Base-by-base conservation (phyloP, 768 basidiomycete genomes). In the Hericium alpestre region DNA sequence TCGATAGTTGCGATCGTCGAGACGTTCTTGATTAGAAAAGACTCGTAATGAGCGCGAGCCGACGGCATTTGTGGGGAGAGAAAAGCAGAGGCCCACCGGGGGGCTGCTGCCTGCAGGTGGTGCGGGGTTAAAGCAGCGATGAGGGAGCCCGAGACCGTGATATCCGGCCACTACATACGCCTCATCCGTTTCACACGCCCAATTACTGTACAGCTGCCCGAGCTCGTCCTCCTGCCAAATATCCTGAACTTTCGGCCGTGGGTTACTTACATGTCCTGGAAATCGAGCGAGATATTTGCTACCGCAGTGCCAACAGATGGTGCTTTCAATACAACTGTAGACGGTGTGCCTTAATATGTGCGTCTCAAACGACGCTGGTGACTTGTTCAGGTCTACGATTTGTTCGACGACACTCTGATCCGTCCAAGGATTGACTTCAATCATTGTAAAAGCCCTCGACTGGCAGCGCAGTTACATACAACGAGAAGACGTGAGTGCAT, bases 1-100 rank as follows among this genome's bases (percentile, higher is more conserved):
- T 98, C 95, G 63, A 97, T 72, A n/a, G 84, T 81, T 18, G 87
- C 84, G 53, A 97, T 89, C 20, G 89, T 84, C 1, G 86, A 83
- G 22, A 89, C 83, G 72, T 97, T 96, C 56, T 84, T 79, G 57
- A 96, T 73, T 58, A 96, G 77, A 65, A 93, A 89, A 25, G 79
- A 71, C 67, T 94, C 92, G 71, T 95, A 95, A 68, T 75, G 82
- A 59, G 80, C 81, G 63, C 85, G 65, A 41, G 80, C 75, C 51
- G 79, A 76, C 62, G 84, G 75, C 86, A 88, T 88, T 61, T 67
- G 59, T 65, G 61, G 58, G 51, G 53, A 22, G 37, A 12, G 51
- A 5, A 49, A 54, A 40, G 16, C 46, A 51, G 54, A 23, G 25
- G 37, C 39, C 51, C n/a, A 20, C 18, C 38, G 20, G 41, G 22